Base-by-base conservation (phyloP, 768 basidiomycete genomes). In the Polyporus arcularius region DNA sequence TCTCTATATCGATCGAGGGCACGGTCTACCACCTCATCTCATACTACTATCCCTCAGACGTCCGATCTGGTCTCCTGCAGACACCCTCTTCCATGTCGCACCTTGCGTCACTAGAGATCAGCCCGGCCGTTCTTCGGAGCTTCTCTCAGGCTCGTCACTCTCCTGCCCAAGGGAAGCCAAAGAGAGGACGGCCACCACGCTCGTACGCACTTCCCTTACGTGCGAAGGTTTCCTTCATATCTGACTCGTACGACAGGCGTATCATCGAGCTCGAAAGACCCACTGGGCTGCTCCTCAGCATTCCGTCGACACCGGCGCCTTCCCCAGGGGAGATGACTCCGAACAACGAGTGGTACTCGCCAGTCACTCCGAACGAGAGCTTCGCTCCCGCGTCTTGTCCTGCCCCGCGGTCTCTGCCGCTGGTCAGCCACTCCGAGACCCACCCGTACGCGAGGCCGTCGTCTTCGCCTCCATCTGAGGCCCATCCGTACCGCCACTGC, bases 21-120 rank as follows among this genome's bases (percentile, higher is more conserved):
- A 62, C 58, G 21, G 56, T 57, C 2, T 65, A 65, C 55, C 64
- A 65, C 31, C 60, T 65, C 42, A 54, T 65, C 35, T 61, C 64
- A 8, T 65, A 65, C 54, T 65, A 65, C 39, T 58, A 59, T 35
- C 64, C 64, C 2, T 62, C 64, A 18, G 64, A 65, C 55, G 64
- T 65, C 28, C 60, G 60, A 38, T 59, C 60, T 8, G 60, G 60
- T 9, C 7, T 56, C 1, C 57, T 65, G 0, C 64, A 56, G 12
- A 62, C 64, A 3, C 64, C 64, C 6, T 62, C 60, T 3, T 30
- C 52, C 7, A 65, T 62, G 58, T 49, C 55, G 3, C 53, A 56
- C 8, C 53, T 65, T 7, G 55, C 60, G 6, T 46, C 43, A 15
- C 26, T 65, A 4, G 55, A 59, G 12, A 47, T 65, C 48, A 62